These are phyloP conservation scores for Alternaria angustiovoidea DNA, from an alignment of 2,329 filamentous ascomycete genomes.

Conservation along the genomic window DNA sequence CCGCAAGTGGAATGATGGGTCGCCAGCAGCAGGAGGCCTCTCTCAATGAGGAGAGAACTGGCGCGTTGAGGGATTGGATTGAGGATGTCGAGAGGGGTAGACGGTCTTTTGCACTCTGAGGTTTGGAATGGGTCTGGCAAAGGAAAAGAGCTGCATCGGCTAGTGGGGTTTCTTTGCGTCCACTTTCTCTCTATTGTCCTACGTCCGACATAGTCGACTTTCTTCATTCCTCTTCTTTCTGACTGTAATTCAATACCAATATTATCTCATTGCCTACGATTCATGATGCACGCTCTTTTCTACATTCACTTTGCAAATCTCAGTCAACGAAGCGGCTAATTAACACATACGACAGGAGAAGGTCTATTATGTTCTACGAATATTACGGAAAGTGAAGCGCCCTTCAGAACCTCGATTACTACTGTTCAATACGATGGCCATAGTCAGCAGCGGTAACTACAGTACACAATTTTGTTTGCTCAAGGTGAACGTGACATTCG, in stretches of 20 bases:
- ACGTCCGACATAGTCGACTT: not conserved
- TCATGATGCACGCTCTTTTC: not conserved
- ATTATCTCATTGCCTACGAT: not conserved
- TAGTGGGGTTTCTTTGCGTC: not conserved
- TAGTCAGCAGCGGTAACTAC: too few relatives aligned
- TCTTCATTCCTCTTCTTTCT: not conserved
- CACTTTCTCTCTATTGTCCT: not conserved
- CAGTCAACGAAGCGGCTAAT: not conserved
- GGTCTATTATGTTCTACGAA: not conserved
- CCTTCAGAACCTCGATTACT: not conserved
- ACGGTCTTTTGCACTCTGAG: conserved; percentile 5
- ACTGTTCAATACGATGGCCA: not conserved
- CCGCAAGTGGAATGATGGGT: not conserved
- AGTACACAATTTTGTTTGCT: not conserved
- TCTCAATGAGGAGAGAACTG: not conserved
- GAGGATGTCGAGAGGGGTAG: not conserved
- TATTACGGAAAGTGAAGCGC: not conserved
- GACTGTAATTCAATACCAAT: not conserved
- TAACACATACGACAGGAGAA: not conserved
- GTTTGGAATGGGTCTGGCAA: not conserved
- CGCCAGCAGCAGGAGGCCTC: not conserved
- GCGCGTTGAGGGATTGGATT: conserved; percentile 5
- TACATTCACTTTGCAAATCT: not conserved
- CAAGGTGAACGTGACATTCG: not conserved
- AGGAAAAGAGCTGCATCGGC: not conserved